These are phyloP conservation scores for Scheffersomyces segobiensis DNA, from an alignment of 1,139 yeast genomes.

Conservation along the genomic window DNA sequence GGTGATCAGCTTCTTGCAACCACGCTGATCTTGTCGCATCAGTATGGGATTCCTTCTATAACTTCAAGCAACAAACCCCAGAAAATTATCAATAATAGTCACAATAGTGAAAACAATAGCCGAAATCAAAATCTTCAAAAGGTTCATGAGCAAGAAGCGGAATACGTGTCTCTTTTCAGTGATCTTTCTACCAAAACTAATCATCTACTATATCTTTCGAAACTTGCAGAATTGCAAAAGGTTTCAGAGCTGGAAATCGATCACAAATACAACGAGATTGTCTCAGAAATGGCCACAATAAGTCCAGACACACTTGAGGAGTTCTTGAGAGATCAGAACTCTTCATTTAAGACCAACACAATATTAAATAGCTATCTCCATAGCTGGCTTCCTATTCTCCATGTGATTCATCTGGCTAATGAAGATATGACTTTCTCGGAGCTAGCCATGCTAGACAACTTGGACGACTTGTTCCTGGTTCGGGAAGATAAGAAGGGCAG, in stretches of 20 bases:
- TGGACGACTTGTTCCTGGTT: conserved; percentile 21
- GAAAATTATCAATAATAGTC: not conserved
- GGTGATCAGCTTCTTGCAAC: conserved; percentile 21
- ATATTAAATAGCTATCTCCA: conserved; percentile 28
- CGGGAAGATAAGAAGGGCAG: conserved; percentile 1
- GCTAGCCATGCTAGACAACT: conserved; percentile 23
- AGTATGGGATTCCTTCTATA: conserved; percentile 27
- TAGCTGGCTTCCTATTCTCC: conserved; percentile 29
- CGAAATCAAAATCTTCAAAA: not conserved
- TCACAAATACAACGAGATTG: conserved; percentile 9
- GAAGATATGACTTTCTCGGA: conserved; percentile 32
- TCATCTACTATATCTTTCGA: conserved; percentile 30
- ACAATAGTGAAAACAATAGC: not conserved
- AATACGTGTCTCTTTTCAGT: conserved; percentile 22
- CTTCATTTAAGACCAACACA: conserved; percentile 23
- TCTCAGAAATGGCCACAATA: conserved; percentile 12
- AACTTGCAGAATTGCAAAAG: conserved; percentile 17
- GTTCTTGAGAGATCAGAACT: conserved; percentile 21
- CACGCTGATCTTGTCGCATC: conserved; percentile 26
- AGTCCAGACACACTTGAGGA: conserved; percentile 20
- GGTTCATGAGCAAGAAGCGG: conserved; percentile 17
- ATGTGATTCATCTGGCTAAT: conserved; percentile 33
- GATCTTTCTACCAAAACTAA: conserved; percentile 27
- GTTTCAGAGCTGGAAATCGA: conserved; percentile 14
- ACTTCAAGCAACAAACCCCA: not conserved